Evolutionary conservation across 2,329 filamentous ascomycete genomes (phyloP).

Genomic region (Diaporthe caulivora): DNA sequence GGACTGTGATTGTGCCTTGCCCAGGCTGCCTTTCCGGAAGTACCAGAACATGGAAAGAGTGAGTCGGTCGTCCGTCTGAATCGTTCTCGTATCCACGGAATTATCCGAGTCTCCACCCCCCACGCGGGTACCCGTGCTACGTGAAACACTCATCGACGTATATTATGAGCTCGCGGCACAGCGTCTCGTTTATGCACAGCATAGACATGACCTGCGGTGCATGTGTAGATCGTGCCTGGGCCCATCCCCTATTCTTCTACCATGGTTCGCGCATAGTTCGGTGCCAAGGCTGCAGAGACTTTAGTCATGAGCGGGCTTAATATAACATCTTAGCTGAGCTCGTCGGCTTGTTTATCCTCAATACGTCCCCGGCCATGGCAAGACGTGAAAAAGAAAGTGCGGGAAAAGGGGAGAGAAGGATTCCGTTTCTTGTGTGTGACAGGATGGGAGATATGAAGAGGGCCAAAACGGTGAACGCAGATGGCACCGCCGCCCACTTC

Average conservation of each 20-base stretch:
- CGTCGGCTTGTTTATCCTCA: neutral
- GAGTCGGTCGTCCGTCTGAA: conserved; percentile 11
- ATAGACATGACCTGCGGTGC: neutral
- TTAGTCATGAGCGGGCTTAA: conserved; percentile 1
- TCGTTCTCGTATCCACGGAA: conserved; percentile 23
- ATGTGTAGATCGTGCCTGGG: neutral
- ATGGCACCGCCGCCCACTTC: conserved; percentile 12
- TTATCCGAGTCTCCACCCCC: conserved; percentile 1
- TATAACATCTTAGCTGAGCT: neutral
- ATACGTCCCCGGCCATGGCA: neutral
- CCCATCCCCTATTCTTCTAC: neutral
- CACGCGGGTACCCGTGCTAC: neutral
- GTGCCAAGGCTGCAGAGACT: neutral
- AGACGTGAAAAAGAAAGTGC: no score
- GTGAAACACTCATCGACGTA: conserved; percentile 17
- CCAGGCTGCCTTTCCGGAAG: neutral
- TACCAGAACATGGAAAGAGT: neutral
- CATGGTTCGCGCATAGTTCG: neutral
- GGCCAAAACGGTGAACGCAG: neutral
- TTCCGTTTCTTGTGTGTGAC: neutral
- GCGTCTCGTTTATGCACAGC: conserved; percentile 10
- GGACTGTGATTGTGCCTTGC: neutral
- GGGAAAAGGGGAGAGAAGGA: no score
- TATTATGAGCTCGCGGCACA: neutral
- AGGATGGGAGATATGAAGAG: neutral